A percentile compares a stretch with the other conserved stretches of the same genome.
Evolutionary conservation across 768 basidiomycete genomes (phyloP).

Genomic region (Suillus subluteus): DNA sequence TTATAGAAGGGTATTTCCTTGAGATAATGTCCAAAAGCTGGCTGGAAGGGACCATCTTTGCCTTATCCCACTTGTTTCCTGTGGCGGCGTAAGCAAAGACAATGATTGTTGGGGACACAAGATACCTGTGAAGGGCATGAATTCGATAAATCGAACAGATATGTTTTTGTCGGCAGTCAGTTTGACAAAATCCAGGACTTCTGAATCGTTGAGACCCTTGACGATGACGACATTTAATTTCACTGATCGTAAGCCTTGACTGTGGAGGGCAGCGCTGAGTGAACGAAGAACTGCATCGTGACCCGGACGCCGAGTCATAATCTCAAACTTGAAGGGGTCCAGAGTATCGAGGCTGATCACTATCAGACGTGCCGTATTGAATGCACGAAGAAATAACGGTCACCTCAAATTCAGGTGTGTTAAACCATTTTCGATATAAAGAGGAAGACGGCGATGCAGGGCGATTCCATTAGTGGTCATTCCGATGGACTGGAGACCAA

Average conservation of each 20-base stretch:
- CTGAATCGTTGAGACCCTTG: constrained; percentile 79
- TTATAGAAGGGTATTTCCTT: constrained; percentile 50
- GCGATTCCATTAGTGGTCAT: constrained; percentile 88
- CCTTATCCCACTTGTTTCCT: constrained; percentile 88
- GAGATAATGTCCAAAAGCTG: constrained; percentile 59
- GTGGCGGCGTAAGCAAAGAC: constrained; percentile 13
- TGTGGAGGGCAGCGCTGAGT: constrained; percentile 63
- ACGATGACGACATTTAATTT: constrained; percentile 89
- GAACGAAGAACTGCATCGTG: constrained; percentile 76
- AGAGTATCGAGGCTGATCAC: constrained; percentile 74
- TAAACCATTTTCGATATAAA: constrained; percentile 69
- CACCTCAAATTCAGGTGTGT: constrained; percentile 76
- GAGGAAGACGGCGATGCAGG: constrained; percentile 72
- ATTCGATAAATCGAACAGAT: constrained; percentile 88
- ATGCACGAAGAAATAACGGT: constrained; percentile 6
- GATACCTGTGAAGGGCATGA: constrained; percentile 90
- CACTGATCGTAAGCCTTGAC: constrained; percentile 54
- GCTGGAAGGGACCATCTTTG: constrained; percentile 80
- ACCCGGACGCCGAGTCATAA: constrained; percentile 80
- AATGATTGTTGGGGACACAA: constrained; percentile 8
- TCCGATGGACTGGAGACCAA: constrained; percentile 74
- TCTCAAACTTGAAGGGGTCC: constrained; percentile 85
- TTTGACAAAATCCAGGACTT: constrained; percentile 78
- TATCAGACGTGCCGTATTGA: constrained; percentile 10
- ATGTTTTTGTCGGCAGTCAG: constrained; percentile 66